Conservation (phyloP, 2,329 filamentous ascomycete species). For the Zarea fungicola region DNA sequence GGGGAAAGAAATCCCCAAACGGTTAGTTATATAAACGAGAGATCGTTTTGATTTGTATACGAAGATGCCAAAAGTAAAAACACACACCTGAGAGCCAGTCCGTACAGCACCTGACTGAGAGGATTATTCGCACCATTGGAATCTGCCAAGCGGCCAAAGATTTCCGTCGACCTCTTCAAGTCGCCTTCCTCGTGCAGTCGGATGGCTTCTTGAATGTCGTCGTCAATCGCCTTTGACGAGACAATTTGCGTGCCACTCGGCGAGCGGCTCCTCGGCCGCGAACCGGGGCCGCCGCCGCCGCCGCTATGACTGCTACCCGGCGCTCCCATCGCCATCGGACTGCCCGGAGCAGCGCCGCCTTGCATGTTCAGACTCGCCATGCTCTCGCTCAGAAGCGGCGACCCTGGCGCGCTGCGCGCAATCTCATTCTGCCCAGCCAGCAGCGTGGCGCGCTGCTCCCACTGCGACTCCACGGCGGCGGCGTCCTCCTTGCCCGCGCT, state of each 20-base stretch:
- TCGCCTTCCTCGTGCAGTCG: conserved; percentile 82
- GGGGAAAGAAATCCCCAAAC: too few relatives aligned
- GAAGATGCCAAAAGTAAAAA: too few relatives aligned
- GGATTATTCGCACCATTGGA: conserved; percentile 84
- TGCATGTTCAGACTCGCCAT: conserved; percentile 2
- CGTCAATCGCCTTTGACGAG: conserved; percentile 51
- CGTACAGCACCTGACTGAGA: conserved; percentile 91
- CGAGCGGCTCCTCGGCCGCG: conserved; percentile 17
- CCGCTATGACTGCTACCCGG: conserved; percentile 25
- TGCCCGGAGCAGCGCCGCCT: too few relatives aligned
- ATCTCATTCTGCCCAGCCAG: conserved; percentile 62
- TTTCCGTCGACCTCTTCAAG: conserved; percentile 69
- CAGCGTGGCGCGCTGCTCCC: conserved; percentile 92
- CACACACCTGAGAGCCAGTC: conserved; percentile 75
- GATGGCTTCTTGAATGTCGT: conserved; percentile 92
- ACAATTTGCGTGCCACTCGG: conserved; percentile 26
- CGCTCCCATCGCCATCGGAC: conserved; percentile 18
- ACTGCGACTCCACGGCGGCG: conserved; percentile 62
- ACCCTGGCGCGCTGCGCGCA: conserved; percentile 37
- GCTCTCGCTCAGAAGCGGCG: conserved; percentile 23
- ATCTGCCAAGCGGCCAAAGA: conserved; percentile 82
- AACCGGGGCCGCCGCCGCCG: conserved; percentile 15
- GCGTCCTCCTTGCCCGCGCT: conserved; percentile 41
- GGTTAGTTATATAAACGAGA: conserved; percentile 8
- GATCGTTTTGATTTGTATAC: neutral